A percentile compares a stretch with the other conserved stretches of the same genome.
Evolutionary conservation across 2,329 filamentous ascomycete species (phyloP).

Genomic region (Coniella vitis): DNA sequence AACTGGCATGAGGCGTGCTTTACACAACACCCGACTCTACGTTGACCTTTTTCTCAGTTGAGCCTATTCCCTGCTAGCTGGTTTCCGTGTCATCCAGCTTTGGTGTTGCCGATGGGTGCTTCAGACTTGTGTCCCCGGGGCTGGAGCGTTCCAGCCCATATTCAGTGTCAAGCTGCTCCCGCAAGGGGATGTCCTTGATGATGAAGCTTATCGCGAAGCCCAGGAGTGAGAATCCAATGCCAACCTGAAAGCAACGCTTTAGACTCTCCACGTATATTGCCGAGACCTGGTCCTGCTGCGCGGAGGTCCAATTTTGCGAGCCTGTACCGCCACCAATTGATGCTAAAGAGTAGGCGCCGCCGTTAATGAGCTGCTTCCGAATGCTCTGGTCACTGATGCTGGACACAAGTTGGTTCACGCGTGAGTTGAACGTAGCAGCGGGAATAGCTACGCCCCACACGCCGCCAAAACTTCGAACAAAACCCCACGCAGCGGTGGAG

Average conservation of each 20-base stretch:
- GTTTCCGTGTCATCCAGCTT: not conserved
- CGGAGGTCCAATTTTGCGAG: not conserved
- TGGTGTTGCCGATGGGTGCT: not conserved
- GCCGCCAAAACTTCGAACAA: constrained; percentile 36
- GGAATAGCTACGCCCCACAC: constrained; percentile 41
- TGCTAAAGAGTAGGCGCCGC: not conserved
- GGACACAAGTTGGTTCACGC: too few species aligned
- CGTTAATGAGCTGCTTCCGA: not conserved
- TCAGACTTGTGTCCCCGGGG: not conserved
- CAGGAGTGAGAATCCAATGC: not conserved
- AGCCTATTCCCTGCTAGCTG: too few species aligned
- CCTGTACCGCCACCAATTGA: not conserved
- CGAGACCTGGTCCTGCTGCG: not conserved
- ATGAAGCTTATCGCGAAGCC: not conserved
- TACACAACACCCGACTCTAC: too few species aligned
- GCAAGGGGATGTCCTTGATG: constrained; percentile 2
- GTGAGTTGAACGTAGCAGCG: constrained; percentile 31
- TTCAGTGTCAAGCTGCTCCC: constrained; percentile 6
- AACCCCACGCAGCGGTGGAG: constrained; percentile 32
- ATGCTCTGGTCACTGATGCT: too few species aligned
- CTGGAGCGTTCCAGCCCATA: constrained; percentile 2
- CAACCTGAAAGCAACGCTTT: not conserved
- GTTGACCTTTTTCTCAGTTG: too few species aligned
- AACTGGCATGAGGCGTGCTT: too few species aligned
- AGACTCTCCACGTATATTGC: not conserved